Evolutionary conservation across 2,329 filamentous ascomycete genomes (phyloP).

Genomic region (Incumbomyces delicatus): DNA sequence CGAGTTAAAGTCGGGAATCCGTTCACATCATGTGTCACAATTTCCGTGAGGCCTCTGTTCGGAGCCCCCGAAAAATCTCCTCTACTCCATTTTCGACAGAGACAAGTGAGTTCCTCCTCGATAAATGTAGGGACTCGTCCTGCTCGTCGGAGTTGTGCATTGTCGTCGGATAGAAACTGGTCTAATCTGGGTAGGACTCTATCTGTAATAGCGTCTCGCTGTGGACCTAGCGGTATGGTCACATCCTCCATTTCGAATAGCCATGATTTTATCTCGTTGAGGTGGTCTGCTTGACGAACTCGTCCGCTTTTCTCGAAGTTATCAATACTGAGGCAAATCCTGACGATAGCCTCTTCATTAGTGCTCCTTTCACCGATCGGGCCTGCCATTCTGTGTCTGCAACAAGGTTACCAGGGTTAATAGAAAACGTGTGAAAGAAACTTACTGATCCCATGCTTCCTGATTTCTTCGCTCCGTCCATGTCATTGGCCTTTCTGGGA

Average conservation of each 20-base stretch:
- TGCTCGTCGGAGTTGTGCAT: not conserved
- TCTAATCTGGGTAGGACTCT: constrained; percentile 5
- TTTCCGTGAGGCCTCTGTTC: constrained; percentile 8
- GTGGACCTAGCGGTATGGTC: constrained; percentile 8
- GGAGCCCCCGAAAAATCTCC: constrained; percentile 13
- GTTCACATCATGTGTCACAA: not conserved
- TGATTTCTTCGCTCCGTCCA: not conserved
- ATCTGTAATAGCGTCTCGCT: not conserved
- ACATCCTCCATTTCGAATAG: constrained; percentile 8
- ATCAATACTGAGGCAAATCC: constrained; percentile 7
- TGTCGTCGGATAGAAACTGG: constrained; percentile 9
- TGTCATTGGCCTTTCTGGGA: constrained; percentile 9
- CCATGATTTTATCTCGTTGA: constrained; percentile 6
- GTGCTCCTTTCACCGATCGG: constrained; percentile 7
- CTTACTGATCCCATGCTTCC: constrained; percentile 7
- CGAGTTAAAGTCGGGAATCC: not conserved
- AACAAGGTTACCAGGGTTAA: not conserved
- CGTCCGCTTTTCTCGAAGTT: not conserved
- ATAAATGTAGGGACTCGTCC: constrained; percentile 9
- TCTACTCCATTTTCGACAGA: constrained; percentile 13
- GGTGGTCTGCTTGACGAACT: too few relatives aligned
- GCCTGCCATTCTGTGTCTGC: not conserved
- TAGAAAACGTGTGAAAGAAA: not conserved
- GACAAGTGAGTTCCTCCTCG: constrained; percentile 14
- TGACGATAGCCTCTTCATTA: not conserved